Percentiles rank a stretch among this genome's conserved stretches.
These are phyloP conservation scores for Cyathus striatus DNA, from an alignment of 768 basidiomycete species.

Conservation along the genomic window DNA sequence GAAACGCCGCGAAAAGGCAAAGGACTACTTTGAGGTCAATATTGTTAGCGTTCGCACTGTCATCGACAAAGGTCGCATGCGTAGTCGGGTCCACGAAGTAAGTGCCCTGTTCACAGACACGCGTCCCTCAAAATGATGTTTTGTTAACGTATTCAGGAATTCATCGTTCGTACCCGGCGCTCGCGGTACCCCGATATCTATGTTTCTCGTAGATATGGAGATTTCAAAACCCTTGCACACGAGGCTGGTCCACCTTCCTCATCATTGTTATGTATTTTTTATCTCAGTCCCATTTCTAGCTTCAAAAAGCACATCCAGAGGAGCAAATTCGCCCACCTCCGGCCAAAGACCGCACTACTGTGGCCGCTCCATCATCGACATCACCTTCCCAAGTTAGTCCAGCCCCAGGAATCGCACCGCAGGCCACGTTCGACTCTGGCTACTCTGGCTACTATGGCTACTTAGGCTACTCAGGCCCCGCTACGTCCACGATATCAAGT, in stretches of 20 bases:
- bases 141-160: too few relatives aligned
- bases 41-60: conserved; percentile 84
- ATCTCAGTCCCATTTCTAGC: conserved; percentile 34
- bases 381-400: conserved; percentile 14
- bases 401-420: conserved; percentile 11
- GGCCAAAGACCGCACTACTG: conserved; percentile 78
- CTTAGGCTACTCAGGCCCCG: not conserved
- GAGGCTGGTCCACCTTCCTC: conserved; percentile 47
- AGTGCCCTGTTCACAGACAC: conserved; percentile 18
- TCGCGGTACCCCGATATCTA: conserved; percentile 69
- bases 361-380: conserved; percentile 41
- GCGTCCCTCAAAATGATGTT: too few relatives aligned
- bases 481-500: too few relatives aligned
- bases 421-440: conserved; percentile 3
- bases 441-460: conserved; percentile 2
- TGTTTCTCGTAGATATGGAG: conserved; percentile 91
- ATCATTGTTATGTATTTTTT: not conserved
- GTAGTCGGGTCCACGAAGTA: conserved; percentile 86
- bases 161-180: conserved; percentile 85
- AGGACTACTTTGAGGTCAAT: conserved; percentile 81
- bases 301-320: conserved; percentile 82
- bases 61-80: conserved; percentile 76
- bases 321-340: conserved; percentile 81
- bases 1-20: conserved; percentile 38
- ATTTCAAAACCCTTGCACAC: conserved; percentile 83